phyloP scores from a whole-genome alignment of 192 early-diverging fungal genomes.

The Jimgerdemannia flammicorona region DNA sequence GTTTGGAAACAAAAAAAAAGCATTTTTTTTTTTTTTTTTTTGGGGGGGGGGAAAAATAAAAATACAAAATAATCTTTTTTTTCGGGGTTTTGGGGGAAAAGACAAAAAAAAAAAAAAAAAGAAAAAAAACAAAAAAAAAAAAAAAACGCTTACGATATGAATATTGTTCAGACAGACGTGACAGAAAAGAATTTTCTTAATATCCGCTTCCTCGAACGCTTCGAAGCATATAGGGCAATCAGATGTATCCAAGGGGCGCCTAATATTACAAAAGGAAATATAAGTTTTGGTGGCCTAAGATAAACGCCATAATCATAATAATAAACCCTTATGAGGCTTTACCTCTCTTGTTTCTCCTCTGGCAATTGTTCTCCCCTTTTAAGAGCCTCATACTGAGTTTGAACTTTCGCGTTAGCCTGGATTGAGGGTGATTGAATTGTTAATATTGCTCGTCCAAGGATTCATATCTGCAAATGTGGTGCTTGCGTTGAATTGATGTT shows the following conservation, averaged over 20 bases:
- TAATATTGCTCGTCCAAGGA: neutral
- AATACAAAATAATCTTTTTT: too few relatives aligned
- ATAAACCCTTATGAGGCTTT: too few relatives aligned
- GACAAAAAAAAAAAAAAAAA: too few relatives aligned
- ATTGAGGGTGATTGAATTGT: neutral
- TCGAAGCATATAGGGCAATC: constrained; percentile 29
- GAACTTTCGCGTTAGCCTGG: neutral
- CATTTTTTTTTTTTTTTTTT: too few relatives aligned
- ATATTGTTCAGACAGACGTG: constrained; percentile 19
- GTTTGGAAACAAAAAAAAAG: too few relatives aligned
- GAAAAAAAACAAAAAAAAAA: neutral
- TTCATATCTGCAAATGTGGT: too few relatives aligned
- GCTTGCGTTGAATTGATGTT: neutral
- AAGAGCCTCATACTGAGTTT: neutral
- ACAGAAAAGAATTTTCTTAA: constrained; percentile 10
- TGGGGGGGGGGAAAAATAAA: too few relatives aligned
- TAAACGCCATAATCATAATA: too few relatives aligned
- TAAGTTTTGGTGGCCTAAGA: neutral
- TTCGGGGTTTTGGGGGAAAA: too few relatives aligned
- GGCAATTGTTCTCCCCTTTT: neutral
- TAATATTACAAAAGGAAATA: neutral
- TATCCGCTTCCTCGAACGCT: constrained; percentile 9
- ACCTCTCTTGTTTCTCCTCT: neutral
- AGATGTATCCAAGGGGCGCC: constrained; percentile 21
- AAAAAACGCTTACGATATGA: constrained; percentile 2